phyloP scores from a whole-genome alignment of 73 alveolate genomes.

The Paramecium octaurelia region DNA sequence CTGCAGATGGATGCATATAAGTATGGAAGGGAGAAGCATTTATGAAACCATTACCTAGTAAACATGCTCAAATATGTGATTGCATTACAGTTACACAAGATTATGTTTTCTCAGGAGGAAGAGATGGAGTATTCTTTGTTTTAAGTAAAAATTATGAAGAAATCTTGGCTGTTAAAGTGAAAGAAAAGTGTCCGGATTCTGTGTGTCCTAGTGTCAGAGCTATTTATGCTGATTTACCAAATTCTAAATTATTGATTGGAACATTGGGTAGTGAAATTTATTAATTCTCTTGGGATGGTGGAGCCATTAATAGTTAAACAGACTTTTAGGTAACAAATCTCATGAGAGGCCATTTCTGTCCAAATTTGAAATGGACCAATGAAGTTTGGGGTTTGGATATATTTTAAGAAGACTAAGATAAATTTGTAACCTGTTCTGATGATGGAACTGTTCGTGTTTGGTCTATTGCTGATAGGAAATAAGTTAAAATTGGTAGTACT shows the following conservation, averaged over 20 bases:
- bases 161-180: background rate
- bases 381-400: constrained; percentile 87
- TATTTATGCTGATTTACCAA: constrained; percentile 65
- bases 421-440: constrained; percentile 71
- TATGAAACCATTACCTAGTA: constrained; percentile 54
- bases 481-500: constrained; percentile 54
- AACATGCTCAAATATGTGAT: constrained; percentile 82
- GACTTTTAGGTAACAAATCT: background rate
- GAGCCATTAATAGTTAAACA: constrained; percentile 3
- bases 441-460: constrained; percentile 84
- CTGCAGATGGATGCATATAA: constrained; percentile 64
- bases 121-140: constrained; percentile 78
- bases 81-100: constrained; percentile 73
- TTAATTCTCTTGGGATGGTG: constrained; percentile 66
- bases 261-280: constrained; percentile 89
- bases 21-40: constrained; percentile 81
- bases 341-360: constrained; percentile 70
- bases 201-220: constrained; percentile 82
- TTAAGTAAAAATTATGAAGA: constrained; percentile 62
- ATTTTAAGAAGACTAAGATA: constrained; percentile 56
- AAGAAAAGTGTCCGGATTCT: constrained; percentile 64
- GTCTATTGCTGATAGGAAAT: constrained; percentile 61
- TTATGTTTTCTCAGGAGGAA: constrained; percentile 93
- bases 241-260: constrained; percentile 78
- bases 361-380: constrained; percentile 71